Conservation (phyloP, 108 stramenopile species). For the Parietichytrium sp. region DNA sequence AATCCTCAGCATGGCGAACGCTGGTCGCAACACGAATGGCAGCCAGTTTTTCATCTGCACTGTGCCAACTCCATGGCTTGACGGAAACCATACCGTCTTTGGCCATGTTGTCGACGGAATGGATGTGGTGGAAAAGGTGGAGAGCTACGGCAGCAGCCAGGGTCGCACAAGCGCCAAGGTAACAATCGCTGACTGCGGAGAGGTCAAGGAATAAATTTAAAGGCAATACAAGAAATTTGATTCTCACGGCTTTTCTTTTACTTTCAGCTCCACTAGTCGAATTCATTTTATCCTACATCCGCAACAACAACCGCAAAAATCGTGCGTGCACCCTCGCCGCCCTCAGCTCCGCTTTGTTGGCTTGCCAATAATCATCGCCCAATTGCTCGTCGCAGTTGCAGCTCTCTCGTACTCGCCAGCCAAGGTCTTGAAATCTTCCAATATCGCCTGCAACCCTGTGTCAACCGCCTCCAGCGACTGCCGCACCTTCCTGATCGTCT, state of each 20-base stretch:
- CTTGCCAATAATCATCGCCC: neutral
- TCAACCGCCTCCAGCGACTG: slow-evolving; percentile 24
- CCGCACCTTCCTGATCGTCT: neutral
- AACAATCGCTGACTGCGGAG: slow-evolving; percentile 74
- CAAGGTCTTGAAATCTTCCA: neutral
- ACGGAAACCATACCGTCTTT: slow-evolving; percentile 92
- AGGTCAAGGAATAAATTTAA: slow-evolving; percentile 54
- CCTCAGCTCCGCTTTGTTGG: too few species aligned
- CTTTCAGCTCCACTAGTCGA: too few species aligned
- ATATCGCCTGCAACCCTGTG: slow-evolving; percentile 10
- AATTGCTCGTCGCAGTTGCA: neutral
- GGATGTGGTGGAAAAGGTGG: slow-evolving; percentile 84
- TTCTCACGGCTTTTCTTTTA: too few species aligned
- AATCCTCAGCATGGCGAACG: slow-evolving; percentile 87
- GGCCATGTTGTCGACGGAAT: slow-evolving; percentile 79
- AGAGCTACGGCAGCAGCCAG: slow-evolving; percentile 78
- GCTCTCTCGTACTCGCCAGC: neutral
- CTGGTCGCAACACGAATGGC: slow-evolving; percentile 90
- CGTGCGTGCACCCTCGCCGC: too few species aligned
- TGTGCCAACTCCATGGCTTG: slow-evolving; percentile 86
- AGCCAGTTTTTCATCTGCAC: slow-evolving; percentile 93
- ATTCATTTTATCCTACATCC: too few species aligned
- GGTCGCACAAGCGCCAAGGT: slow-evolving; percentile 79
- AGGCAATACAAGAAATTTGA: too few species aligned
- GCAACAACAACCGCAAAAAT: too few species aligned